Evolutionary conservation across 1,139 yeast genomes (phyloP).

Genomic region (Diutina ranongensis): DNA sequence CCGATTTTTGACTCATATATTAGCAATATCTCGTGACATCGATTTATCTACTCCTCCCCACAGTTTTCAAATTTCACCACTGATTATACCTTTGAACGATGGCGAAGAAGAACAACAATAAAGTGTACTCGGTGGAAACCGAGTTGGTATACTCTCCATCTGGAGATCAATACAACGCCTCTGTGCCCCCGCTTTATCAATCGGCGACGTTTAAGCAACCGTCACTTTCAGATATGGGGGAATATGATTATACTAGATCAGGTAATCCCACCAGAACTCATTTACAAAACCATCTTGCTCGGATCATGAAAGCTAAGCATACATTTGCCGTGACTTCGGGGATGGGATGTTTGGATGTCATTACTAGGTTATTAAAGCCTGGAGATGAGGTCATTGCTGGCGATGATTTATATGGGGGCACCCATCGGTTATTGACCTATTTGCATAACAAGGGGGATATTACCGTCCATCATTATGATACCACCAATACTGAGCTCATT

Average conservation of each 20-base stretch:
- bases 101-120: constrained; percentile 2
- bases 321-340: constrained; percentile 82
- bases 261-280: constrained; percentile 88
- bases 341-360: constrained; percentile 86
- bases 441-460: constrained; percentile 57
- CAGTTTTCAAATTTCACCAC: not conserved
- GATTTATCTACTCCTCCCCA: not conserved
- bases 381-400: constrained; percentile 88
- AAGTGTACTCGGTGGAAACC: constrained; percentile 38
- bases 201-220: constrained; percentile 88
- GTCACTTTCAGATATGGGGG: constrained; percentile 66
- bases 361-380: constrained; percentile 57
- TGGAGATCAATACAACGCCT: constrained; percentile 66
- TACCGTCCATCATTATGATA: constrained; percentile 67
- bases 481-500: constrained; percentile 57
- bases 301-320: constrained; percentile 62
- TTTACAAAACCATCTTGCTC: constrained; percentile 65
- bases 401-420: constrained; percentile 88
- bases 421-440: constrained; percentile 73
- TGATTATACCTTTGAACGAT: not conserved
- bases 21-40: not conserved
- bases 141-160: constrained; percentile 60
- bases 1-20: not conserved
- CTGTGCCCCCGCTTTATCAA: constrained; percentile 83
- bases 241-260: constrained; percentile 86